Conservation (phyloP, 805 yeast species). For the Ogataea salicorniae region DNA sequence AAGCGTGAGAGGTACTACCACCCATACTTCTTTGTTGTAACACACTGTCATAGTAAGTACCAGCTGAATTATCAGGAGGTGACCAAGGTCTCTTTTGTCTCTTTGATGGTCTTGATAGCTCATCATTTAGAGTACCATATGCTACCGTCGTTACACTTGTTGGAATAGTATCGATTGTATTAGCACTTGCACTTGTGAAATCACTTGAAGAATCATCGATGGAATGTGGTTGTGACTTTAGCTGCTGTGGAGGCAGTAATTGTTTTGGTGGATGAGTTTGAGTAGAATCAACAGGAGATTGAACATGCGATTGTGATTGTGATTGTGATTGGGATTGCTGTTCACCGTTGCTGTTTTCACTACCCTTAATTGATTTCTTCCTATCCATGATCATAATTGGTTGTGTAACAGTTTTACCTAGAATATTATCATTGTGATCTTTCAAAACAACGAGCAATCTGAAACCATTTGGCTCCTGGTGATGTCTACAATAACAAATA, state of each 20-base stretch:
- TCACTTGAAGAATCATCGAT: constrained; percentile 32
- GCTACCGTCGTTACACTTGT: background rate
- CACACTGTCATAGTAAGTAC: constrained; percentile 23
- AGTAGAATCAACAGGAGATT: constrained; percentile 1
- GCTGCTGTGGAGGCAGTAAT: constrained; percentile 2
- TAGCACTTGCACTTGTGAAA: constrained; percentile 19
- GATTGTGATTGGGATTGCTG: constrained; percentile 11
- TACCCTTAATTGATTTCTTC: constrained; percentile 55
- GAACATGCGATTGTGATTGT: background rate
- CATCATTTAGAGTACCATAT: constrained; percentile 6
- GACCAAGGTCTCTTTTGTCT: constrained; percentile 32
- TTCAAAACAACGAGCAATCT: constrained; percentile 63
- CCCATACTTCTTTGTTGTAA: constrained; percentile 19
- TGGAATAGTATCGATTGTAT: constrained; percentile 5
- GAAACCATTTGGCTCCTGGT: constrained; percentile 83
- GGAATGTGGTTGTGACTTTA: constrained; percentile 21
- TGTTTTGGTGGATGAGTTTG: constrained; percentile 7
- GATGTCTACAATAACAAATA: constrained; percentile 95
- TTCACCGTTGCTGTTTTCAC: constrained; percentile 39
- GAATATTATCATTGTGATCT: constrained; percentile 52
- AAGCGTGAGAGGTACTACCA: constrained; percentile 2
- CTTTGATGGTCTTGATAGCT: constrained; percentile 16
- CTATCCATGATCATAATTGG: constrained; percentile 92
- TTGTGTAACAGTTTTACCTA: constrained; percentile 67
- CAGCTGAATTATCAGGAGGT: constrained; percentile 21